phyloP scores from a whole-genome alignment of 2,329 filamentous ascomycete genomes.

The Verticillium nonalfalfae region DNA sequence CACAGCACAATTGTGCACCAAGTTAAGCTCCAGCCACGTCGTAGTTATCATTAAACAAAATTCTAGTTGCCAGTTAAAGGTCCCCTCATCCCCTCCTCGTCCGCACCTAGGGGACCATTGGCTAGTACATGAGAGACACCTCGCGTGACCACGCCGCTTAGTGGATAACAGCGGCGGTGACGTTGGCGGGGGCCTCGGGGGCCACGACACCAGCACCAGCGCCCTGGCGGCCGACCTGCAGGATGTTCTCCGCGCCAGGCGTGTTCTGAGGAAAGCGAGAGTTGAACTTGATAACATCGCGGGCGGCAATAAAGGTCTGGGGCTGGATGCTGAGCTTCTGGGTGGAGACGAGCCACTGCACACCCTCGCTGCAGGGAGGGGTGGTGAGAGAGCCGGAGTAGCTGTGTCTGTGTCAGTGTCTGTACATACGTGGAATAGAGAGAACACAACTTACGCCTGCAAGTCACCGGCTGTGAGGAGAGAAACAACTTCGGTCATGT shows the following conservation, averaged over 20 bases:
- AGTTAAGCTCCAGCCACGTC: neutral
- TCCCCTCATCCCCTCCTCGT: neutral
- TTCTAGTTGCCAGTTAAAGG: neutral
- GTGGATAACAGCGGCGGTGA: neutral
- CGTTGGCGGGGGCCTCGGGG: neutral
- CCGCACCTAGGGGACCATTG: neutral
- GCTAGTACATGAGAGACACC: neutral
- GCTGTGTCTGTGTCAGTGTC: conserved; percentile 11
- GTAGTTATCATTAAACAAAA: neutral
- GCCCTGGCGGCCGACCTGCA: conserved; percentile 14
- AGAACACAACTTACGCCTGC: conserved; percentile 22
- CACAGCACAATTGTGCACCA: neutral
- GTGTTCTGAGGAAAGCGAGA: conserved; percentile 36
- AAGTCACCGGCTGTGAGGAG: conserved; percentile 28
- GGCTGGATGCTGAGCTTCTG: conserved; percentile 30
- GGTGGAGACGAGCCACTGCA: conserved; percentile 41
- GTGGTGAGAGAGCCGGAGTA: conserved; percentile 43
- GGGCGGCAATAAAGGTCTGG: conserved; percentile 28
- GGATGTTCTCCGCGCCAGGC: conserved; percentile 30
- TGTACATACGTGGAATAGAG: neutral
- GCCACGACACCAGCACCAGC: neutral
- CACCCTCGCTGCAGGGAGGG: conserved; percentile 40
- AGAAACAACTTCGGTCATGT: conserved; percentile 34
- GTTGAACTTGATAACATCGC: conserved; percentile 41
- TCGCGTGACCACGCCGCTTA: neutral